Conservation (phyloP, 805 yeast species). For the Zygoascus ofunaensis region DNA sequence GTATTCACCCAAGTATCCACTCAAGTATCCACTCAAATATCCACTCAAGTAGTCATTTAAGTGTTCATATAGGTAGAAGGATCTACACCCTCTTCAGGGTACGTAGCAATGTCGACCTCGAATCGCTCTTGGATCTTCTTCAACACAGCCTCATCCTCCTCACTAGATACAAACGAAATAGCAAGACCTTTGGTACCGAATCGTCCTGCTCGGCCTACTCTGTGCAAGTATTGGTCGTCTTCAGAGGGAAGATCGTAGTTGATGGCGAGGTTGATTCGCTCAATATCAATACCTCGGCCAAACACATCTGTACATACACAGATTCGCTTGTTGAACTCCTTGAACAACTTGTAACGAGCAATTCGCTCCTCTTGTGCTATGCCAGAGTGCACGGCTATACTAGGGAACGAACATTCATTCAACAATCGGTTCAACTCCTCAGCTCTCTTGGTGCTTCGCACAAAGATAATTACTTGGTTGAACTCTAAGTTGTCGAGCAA, state of each 20-base stretch:
- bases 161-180: constrained; percentile 75
- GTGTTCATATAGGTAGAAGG: constrained; percentile 97
- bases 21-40: too few relatives aligned
- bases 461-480: constrained; percentile 96
- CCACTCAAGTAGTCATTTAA: too few relatives aligned
- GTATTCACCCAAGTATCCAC: too few relatives aligned
- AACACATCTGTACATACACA: constrained; percentile 98
- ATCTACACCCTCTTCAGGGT: constrained; percentile 97
- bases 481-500: constrained; percentile 89
- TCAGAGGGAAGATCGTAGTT: constrained; percentile 94
- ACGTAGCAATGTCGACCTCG: constrained; percentile 88
- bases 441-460: constrained; percentile 85
- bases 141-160: constrained; percentile 82
- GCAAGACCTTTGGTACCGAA: constrained; percentile 99
- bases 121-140: constrained; percentile 93
- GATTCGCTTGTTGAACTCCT: constrained; percentile 96
- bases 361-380: constrained; percentile 97
- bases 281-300: constrained; percentile 99
- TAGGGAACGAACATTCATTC: constrained; percentile 91
- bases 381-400: constrained; percentile 92
- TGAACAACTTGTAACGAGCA: constrained; percentile 89
- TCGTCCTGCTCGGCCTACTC: constrained; percentile 99
- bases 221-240: constrained; percentile 96
- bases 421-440: constrained; percentile 81
- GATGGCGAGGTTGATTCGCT: constrained; percentile 95